phyloP scores from a whole-genome alignment of 768 basidiomycete species.

The Amylocystis lapponica region DNA sequence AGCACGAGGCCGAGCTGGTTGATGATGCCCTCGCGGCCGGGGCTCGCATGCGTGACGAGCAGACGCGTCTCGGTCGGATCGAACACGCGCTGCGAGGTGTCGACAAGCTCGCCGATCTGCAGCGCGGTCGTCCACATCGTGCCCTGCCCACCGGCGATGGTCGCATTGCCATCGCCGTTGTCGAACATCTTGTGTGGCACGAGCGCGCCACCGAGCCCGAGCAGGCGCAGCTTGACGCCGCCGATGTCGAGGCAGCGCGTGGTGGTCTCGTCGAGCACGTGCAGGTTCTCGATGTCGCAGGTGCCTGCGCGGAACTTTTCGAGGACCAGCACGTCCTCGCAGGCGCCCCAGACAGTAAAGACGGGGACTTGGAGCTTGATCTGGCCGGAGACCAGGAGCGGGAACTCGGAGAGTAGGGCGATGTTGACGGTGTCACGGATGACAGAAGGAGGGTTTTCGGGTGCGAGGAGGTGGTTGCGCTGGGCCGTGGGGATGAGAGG shows the following conservation, averaged over 20 bases:
- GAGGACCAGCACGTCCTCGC: conserved; percentile 89
- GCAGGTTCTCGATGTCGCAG: conserved; percentile 84
- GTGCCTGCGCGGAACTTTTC: conserved; percentile 87
- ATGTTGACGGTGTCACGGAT: conserved; percentile 75
- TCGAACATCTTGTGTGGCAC: conserved; percentile 94
- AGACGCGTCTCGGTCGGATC: conserved; percentile 92
- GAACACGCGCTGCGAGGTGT: conserved; percentile 91
- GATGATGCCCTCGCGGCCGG: conserved; percentile 90
- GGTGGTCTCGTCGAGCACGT: conserved; percentile 93
- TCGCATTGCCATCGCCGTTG: conserved; percentile 89
- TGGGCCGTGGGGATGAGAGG: conserved; percentile 85
- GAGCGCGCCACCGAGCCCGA: conserved; percentile 95
- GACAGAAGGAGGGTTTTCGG: conserved; percentile 58
- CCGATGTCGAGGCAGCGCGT: conserved; percentile 88
- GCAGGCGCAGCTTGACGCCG: conserved; percentile 86
- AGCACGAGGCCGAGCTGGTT: conserved; percentile 84
- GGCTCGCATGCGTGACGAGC: conserved; percentile 86
- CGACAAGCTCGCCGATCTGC: conserved; percentile 96
- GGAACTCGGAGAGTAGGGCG: conserved; percentile 88
- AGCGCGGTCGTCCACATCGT: conserved; percentile 99
- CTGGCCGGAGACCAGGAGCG: conserved; percentile 82
- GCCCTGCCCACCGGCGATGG: conserved; percentile 97
- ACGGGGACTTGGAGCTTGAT: conserved; percentile 91
- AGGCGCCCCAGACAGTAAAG: conserved; percentile 95
- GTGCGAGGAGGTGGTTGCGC: conserved; percentile 68